Evolutionary conservation across 2,329 filamentous ascomycete genomes (phyloP), one percentile per base, ranked within the genome.

Genomic region (Fusarium verrucosum): DNA sequence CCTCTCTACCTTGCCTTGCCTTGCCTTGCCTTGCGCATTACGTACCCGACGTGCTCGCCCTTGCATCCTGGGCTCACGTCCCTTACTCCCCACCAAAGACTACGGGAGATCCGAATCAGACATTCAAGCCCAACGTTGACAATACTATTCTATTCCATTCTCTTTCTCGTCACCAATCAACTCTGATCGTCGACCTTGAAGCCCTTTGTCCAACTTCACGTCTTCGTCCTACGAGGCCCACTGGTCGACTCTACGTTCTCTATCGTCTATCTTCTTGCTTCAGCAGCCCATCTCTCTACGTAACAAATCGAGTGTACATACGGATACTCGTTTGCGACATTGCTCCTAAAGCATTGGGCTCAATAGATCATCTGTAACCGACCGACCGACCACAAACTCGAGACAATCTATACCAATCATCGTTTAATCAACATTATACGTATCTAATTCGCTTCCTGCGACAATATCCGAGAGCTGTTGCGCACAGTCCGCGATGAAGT

Each of bases 401-500:
- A 62, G 36, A 49, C 58, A 45, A 45, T 33, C n/a, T 26, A 36
- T 23, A 33, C 37, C 44, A 47, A 56, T 36, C 42, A 64, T 64
- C 43, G 20, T 44, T 52, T 35, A 37, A 38, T 25, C 50, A 46
- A 28, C 32, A 64, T 56, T 38, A n/a, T 60, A 52, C 44, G 32
- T 28, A 53, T 49, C 50, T 30, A 26, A 20, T 50, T 51, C 62
- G 53, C 63, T 58, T 66, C 45, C 35, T 50, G 63, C 59, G 45
- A 63, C 51, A 25, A 49, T 35, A 47, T 14, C 30, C 28, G 36
- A 32, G 41, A 25, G 16, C n/a, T 51, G 33, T 66, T 59, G 28
- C 44, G 28, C 13, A 30, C 32, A 46, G n/a, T 62, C 38, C 50
- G 55, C 45, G 22, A 67, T 67, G 64, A 58, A 61, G 64, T 67